Evolutionary conservation across 2,329 filamentous ascomycete species (phyloP).

Genomic region (Corinectria fuckeliana): DNA sequence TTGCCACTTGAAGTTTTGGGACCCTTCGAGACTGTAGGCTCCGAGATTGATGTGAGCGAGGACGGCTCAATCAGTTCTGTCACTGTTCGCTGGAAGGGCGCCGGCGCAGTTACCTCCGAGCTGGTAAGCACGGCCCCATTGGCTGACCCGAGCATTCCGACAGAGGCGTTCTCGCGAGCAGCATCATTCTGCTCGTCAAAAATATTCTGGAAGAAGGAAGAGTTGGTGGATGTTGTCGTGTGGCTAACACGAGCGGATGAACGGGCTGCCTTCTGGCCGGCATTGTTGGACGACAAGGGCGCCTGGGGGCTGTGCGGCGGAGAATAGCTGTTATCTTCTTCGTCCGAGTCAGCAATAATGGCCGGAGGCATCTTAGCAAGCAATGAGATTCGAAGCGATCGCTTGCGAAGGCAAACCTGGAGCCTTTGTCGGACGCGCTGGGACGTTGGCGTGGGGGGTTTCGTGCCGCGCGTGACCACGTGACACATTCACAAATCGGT

Average conservation of each 20-base stretch:
- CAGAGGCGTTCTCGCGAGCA: slow-evolving; percentile 30
- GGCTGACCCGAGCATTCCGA: slow-evolving; percentile 11
- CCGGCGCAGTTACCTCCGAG: slow-evolving; percentile 36
- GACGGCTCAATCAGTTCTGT: slow-evolving; percentile 37
- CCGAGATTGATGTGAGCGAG: slow-evolving; percentile 39
- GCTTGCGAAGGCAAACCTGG: slow-evolving; percentile 8
- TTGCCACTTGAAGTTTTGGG: slow-evolving; percentile 19
- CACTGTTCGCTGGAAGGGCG: slow-evolving; percentile 37
- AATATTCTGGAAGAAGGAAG: slow-evolving; percentile 54
- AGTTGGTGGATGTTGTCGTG: slow-evolving; percentile 53
- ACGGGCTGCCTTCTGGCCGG: slow-evolving; percentile 15
- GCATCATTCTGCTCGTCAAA: slow-evolving; percentile 54
- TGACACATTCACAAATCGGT: slow-evolving; percentile 11
- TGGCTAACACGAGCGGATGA: slow-evolving; percentile 38
- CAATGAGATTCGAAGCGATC: not conserved
- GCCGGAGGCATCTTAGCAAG: slow-evolving; percentile 30
- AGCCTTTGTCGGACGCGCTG: slow-evolving; percentile 22
- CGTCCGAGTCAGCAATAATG: slow-evolving; percentile 50
- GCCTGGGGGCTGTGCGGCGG: slow-evolving; percentile 21
- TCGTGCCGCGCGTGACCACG: slow-evolving; percentile 30
- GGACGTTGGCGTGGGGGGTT: slow-evolving; percentile 21
- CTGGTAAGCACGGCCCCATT: slow-evolving; percentile 25
- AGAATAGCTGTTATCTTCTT: slow-evolving; percentile 41
- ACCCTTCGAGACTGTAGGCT: slow-evolving; percentile 29
- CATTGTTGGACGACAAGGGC: slow-evolving; percentile 6